Percentiles rank a stretch among this genome's conserved stretches.
These are phyloP conservation scores for Pseudomonodictys pantanalensis DNA, from an alignment of 495 filamentous ascomycete genomes.

Conservation along the genomic window DNA sequence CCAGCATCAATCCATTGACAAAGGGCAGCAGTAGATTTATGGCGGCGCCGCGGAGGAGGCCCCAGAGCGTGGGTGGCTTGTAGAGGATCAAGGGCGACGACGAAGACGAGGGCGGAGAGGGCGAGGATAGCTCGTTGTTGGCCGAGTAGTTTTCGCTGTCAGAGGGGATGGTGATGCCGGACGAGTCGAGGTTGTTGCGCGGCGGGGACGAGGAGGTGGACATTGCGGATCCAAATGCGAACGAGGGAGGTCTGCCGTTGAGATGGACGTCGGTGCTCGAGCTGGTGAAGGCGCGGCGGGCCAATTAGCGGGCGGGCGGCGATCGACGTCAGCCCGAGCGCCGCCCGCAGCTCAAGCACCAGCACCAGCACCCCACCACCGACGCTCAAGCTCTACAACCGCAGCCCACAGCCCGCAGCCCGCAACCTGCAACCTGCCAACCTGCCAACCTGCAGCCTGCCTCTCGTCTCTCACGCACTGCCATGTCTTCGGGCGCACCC, in stretches of 20 bases:
- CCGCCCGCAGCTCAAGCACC: too few species aligned
- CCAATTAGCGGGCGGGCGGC: too few species aligned
- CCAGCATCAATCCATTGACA: slow-evolving; percentile 96
- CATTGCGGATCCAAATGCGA: too few species aligned
- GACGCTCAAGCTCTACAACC: too few species aligned
- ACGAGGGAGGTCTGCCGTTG: too few species aligned
- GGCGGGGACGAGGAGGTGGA: slow-evolving; percentile 39
- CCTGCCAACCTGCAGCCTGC: background rate
- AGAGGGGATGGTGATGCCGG: slow-evolving; percentile 78
- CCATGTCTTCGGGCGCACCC: slow-evolving; percentile 24
- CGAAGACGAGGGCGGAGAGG: slow-evolving; percentile 60
- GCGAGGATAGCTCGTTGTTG: slow-evolving; percentile 59
- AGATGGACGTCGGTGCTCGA: too few species aligned
- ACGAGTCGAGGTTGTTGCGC: slow-evolving; percentile 67
- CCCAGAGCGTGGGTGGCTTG: slow-evolving; percentile 80
- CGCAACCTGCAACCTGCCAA: background rate
- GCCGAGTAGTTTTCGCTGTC: slow-evolving; percentile 88
- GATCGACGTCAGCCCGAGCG: too few species aligned
- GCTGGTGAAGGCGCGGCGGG: too few species aligned
- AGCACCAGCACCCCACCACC: background rate
- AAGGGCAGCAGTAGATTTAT: slow-evolving; percentile 96
- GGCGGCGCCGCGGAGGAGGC: slow-evolving; percentile 78
- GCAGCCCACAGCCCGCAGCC: too few species aligned
- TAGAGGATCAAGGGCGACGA: slow-evolving; percentile 83
- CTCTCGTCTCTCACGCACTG: background rate